Evolutionary conservation across 1,284 basidiomycete species (phyloP).

Genomic region (Psilocybe mexicana): DNA sequence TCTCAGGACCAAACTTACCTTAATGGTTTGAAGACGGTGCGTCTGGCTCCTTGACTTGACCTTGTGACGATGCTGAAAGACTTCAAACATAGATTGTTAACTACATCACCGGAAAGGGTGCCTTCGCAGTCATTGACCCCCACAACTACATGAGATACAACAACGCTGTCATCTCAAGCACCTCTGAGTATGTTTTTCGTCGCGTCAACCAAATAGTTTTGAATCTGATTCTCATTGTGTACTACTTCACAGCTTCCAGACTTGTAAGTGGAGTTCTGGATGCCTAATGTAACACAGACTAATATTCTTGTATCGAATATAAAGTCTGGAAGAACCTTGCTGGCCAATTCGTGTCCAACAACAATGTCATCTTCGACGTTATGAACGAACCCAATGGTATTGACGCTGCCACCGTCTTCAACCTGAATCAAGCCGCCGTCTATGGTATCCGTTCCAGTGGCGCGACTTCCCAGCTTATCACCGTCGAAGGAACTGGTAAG

Average conservation of each 20-base stretch:
- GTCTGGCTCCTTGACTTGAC: not conserved
- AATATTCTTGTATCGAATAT: not conserved
- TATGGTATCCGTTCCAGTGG: slow-evolving; percentile 62
- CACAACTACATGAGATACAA: slow-evolving; percentile 67
- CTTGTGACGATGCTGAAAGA: not conserved
- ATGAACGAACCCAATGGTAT: slow-evolving; percentile 67
- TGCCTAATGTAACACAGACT: not conserved
- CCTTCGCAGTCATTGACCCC: slow-evolving; percentile 56
- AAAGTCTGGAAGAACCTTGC: slow-evolving; percentile 60
- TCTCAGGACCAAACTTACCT: slow-evolving; percentile 56
- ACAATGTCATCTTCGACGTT: slow-evolving; percentile 58
- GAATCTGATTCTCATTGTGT: not conserved
- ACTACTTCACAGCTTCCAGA: slow-evolving; percentile 44
- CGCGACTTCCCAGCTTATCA: slow-evolving; percentile 56
- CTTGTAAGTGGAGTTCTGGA: slow-evolving; percentile 35
- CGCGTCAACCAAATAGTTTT: not conserved
- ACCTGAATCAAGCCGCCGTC: slow-evolving; percentile 62
- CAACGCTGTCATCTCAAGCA: slow-evolving; percentile 47
- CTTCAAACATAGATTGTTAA: slow-evolving; percentile 41
- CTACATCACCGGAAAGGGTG: slow-evolving; percentile 64
- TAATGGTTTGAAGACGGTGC: slow-evolving; percentile 46
- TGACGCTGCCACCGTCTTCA: slow-evolving; percentile 45
- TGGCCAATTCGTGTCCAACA: slow-evolving; percentile 51
- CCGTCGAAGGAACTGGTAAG: slow-evolving; percentile 52
- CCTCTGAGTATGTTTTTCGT: slow-evolving; percentile 41